Evolutionary conservation across 2,329 filamentous ascomycete genomes (phyloP), one percentile per base, ranked within the genome.

Genomic region (Fusarium napiforme): DNA sequence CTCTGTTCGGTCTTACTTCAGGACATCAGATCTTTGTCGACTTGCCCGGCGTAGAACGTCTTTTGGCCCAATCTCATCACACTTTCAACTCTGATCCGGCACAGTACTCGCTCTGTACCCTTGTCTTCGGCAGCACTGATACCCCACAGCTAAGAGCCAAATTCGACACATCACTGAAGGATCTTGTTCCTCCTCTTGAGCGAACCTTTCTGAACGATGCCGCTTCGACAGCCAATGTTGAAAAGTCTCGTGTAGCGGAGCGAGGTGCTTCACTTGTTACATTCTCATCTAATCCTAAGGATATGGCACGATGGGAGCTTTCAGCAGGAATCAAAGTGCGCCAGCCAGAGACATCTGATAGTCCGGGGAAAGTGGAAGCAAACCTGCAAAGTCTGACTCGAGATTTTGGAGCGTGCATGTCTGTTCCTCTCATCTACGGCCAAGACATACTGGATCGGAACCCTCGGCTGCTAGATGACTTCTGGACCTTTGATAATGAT

Each of bases 401-500:
- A n/a, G 76, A 78, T 18, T 75, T 78, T 36, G 75, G 74, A 23
- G 73, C 71, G 5, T 77, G 74, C 32, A 73, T 78, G 26, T 57
- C 74, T 6, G 75, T 77, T 10, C 73, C 76, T 5, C 46, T 72
- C 1, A 60, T 78, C 12, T 77, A 76, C 30, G 76, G 76, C 7
- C 60, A 77, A 19, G 73, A 77, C 23, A 37, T 78, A 3, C 59
- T 78, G 2, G 63, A 75, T 14, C 58, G 63, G 6, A 60, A 71
- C 19, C 71, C 67, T 5, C 12, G 21, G 2, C 34, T 78, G 0
- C 61, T 78, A 1, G 64, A 73, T 14, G 75, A 77, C 23, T 68
- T 77, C 21, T 77, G 74, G 68, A 64, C 60, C 10, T 77, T 77
- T 19, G 75, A 77, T n/a, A 75, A 74, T 32, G 62, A 77, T 3